A percentile compares a stretch with the other conserved stretches of the same genome.
phyloP scores from a whole-genome alignment of 371 early-diverging fungal genomes.

The Mucor lusitanicus region DNA sequence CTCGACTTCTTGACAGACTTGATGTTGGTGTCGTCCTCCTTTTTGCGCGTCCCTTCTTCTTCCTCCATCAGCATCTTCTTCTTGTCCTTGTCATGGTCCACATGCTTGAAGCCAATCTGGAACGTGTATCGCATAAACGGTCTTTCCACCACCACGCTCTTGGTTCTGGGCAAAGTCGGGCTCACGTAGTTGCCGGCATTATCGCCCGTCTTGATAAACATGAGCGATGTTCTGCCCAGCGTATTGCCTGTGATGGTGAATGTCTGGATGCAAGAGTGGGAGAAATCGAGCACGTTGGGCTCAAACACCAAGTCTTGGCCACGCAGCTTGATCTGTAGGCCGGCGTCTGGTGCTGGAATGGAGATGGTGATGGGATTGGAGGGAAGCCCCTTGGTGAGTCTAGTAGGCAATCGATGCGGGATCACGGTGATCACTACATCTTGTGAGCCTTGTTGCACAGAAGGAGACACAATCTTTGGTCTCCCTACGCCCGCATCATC shows the following conservation, averaged over 20 bases:
- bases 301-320: conserved; percentile 62
- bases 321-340: conserved; percentile 63
- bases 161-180: conserved; percentile 56
- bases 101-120: conserved; percentile 56
- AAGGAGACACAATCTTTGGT: conserved; percentile 22
- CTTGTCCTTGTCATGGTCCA: conserved; percentile 12
- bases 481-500: conserved; percentile 6
- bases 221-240: conserved; percentile 68
- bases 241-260: conserved; percentile 67
- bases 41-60: conserved; percentile 1
- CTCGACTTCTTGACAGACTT: neutral
- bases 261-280: conserved; percentile 52
- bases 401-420: conserved; percentile 57
- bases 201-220: conserved; percentile 60
- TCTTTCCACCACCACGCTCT: conserved; percentile 66
- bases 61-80: conserved; percentile 19
- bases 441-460: conserved; percentile 22
- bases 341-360: conserved; percentile 62
- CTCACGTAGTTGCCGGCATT: conserved; percentile 60
- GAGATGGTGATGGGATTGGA: conserved; percentile 63
- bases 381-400: conserved; percentile 59
- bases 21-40: neutral
- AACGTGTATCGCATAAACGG: conserved; percentile 73
- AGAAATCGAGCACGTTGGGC: conserved; percentile 64
- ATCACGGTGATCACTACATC: conserved; percentile 45